Evolutionary conservation across 331 rosid genomes (phyloP), one percentile per base, ranked within the genome.

Genomic region (Saraca asoca): DNA sequence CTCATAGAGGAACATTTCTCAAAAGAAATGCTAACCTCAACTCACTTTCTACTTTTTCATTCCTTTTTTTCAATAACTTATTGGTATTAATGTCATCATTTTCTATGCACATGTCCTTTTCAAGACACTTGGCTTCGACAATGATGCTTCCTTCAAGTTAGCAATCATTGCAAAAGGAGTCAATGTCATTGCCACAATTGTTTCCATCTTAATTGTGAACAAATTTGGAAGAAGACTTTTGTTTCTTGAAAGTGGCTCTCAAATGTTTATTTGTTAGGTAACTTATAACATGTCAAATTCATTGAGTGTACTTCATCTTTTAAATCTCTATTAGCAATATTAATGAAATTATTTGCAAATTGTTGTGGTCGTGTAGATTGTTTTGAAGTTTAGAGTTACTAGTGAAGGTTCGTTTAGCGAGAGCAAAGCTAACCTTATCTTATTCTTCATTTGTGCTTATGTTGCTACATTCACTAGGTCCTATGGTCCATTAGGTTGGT

Each of bases 91-190:
- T 37, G 70, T 68, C 2, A 59, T 70, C 60, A 70, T 70, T 67
- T 70, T 70, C 20, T 70, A 70, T 6, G 75, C 75, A 13, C 75
- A 67, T 0, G 68, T 70, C 6, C 75, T 70, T 20, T 70, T 70
- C 51, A 58, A 70, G 38, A 70, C 68, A 5, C 49, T 70, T 1
- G 60, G 51, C n/a, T n/a, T n/a, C n/a, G n/a, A n/a, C 4, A 12
- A 50, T 5, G 60, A 70, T 9, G 75, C 52, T 13, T 17, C 68
- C 33, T 68, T 70, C 18, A 19, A 58, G 31, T 59, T 52, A 3
- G 75, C 68, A 4, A 60, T 70, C 5, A 70, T 59, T 7, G 7
- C 44, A 1, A 52, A 60, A 49, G 33, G 51, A 19, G 66, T 57
- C 39, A 69, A 69, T n/a, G 50, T 69, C 0, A 14, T 17, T 33